Percentiles rank a stretch among this genome's conserved stretches.
These are phyloP conservation scores for Dictyophora rubrovolvata DNA, from an alignment of 768 basidiomycete species.

Conservation along the genomic window DNA sequence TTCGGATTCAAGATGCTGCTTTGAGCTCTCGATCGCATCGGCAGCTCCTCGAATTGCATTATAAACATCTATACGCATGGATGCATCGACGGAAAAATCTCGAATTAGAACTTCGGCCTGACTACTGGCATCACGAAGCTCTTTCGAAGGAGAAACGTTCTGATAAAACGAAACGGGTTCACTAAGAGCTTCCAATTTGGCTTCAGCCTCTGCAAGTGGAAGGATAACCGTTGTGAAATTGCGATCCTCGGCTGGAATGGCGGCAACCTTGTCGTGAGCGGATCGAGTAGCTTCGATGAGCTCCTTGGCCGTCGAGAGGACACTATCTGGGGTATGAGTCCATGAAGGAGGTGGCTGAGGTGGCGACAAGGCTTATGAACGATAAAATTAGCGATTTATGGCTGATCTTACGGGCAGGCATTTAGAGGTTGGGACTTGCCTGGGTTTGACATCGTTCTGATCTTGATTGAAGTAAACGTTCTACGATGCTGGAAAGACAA, in stretches of 20 bases:
- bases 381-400: not conserved
- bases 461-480: not conserved
- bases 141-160: conserved; percentile 65
- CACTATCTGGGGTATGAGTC: conserved; percentile 55
- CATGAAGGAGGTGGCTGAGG: conserved; percentile 59
- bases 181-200: conserved; percentile 35
- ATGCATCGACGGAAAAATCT: conserved; percentile 64
- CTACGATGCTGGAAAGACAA: not conserved
- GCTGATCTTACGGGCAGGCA: not conserved
- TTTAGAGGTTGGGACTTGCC: not conserved
- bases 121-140: conserved; percentile 73
- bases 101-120: conserved; percentile 60
- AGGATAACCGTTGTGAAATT: conserved; percentile 62
- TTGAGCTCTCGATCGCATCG: conserved; percentile 39
- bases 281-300: conserved; percentile 47
- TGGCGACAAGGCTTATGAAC: conserved; percentile 31
- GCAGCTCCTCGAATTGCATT: conserved; percentile 55
- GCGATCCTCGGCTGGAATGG: conserved; percentile 44
- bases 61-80: conserved; percentile 77
- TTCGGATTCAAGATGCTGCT: conserved; percentile 48
- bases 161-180: conserved; percentile 73
- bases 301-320: conserved; percentile 45
- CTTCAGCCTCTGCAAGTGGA: conserved; percentile 51
- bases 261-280: conserved; percentile 48
- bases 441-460: conserved; percentile 2